Percentiles rank a stretch among this genome's conserved stretches.
phyloP scores from a whole-genome alignment of 139 green algal genomes.

The Cymbomonas tetramitiformis region DNA sequence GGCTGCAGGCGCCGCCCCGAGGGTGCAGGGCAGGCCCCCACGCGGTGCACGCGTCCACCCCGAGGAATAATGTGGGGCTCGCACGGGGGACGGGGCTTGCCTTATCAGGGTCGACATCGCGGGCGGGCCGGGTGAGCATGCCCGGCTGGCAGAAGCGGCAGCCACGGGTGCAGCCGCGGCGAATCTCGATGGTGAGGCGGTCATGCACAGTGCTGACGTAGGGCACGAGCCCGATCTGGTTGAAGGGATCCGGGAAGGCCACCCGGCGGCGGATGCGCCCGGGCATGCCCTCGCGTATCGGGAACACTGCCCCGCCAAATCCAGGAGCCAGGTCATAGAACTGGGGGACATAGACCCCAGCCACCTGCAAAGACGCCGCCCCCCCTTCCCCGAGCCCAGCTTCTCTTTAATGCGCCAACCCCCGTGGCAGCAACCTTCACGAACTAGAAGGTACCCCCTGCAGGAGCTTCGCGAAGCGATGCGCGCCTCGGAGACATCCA shows the following conservation, averaged over 20 bases:
- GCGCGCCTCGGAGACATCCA: too few species aligned
- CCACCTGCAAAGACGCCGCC: too few species aligned
- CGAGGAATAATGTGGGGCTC: not conserved
- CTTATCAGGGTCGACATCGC: constrained; percentile 47
- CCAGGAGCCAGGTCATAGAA: constrained; percentile 46
- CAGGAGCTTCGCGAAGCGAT: too few species aligned
- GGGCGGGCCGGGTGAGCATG: constrained; percentile 53
- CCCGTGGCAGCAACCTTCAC: too few species aligned
- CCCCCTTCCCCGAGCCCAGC: too few species aligned
- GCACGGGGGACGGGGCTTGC: too few species aligned
- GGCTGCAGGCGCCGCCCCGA: too few species aligned
- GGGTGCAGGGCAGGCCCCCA: too few species aligned
- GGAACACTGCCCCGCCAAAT: constrained; percentile 50
- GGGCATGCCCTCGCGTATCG: constrained; percentile 39
- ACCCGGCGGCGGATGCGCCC: constrained; percentile 39
- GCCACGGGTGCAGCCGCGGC: constrained; percentile 55
- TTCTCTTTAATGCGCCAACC: too few species aligned
- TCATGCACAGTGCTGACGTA: constrained; percentile 56
- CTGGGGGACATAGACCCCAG: constrained; percentile 58
- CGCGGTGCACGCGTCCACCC: too few species aligned
- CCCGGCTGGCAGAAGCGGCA: constrained; percentile 65
- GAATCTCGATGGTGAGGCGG: constrained; percentile 53
- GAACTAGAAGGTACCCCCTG: too few species aligned
- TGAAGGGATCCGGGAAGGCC: constrained; percentile 43
- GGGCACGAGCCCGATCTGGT: constrained; percentile 52